Percentiles rank a stretch among this genome's conserved stretches.
These are phyloP conservation scores for Raphidocelis subcapitata DNA, from an alignment of 139 green algal genomes.

Conservation along the genomic window DNA sequence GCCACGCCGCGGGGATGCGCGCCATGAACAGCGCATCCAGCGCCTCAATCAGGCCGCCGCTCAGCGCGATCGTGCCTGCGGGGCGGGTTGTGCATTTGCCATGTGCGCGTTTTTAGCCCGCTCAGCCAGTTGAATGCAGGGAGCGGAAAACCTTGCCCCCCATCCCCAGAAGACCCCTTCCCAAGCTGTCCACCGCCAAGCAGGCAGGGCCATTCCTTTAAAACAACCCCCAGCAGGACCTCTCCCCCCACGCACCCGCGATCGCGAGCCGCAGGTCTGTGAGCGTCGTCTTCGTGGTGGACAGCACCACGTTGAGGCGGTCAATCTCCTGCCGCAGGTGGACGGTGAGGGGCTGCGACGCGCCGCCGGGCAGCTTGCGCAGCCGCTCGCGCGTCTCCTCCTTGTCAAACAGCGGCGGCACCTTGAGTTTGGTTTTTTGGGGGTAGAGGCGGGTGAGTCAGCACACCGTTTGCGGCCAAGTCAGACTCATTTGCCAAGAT, in stretches of 20 bases:
- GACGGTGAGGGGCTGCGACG: conserved; percentile 82
- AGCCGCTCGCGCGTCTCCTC: conserved; percentile 88
- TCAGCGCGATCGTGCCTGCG: conserved; percentile 85
- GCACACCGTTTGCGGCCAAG: no score
- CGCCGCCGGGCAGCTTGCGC: conserved; percentile 77
- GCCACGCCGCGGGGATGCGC: conserved; percentile 78
- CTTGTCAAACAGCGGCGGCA: conserved; percentile 80
- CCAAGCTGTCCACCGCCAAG: no score
- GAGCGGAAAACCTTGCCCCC: no score
- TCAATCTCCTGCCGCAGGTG: conserved; percentile 94
- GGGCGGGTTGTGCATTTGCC: conserved; percentile 12
- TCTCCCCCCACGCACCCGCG: conserved; percentile 49
- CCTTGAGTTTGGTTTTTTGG: conserved; percentile 3
- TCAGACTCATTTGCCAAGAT: no score
- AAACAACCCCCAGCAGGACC: no score
- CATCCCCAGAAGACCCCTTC: no score
- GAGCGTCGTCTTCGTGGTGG: conserved; percentile 60
- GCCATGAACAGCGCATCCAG: conserved; percentile 88
- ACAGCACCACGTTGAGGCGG: conserved; percentile 82
- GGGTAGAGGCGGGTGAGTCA: no score
- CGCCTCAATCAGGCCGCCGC: conserved; percentile 71
- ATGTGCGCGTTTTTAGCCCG: no score
- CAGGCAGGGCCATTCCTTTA: no score
- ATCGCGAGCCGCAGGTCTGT: conserved; percentile 88
- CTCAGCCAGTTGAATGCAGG: no score